Conservation (phyloP, 345 rosid species). For the Microcos paniculata region DNA sequence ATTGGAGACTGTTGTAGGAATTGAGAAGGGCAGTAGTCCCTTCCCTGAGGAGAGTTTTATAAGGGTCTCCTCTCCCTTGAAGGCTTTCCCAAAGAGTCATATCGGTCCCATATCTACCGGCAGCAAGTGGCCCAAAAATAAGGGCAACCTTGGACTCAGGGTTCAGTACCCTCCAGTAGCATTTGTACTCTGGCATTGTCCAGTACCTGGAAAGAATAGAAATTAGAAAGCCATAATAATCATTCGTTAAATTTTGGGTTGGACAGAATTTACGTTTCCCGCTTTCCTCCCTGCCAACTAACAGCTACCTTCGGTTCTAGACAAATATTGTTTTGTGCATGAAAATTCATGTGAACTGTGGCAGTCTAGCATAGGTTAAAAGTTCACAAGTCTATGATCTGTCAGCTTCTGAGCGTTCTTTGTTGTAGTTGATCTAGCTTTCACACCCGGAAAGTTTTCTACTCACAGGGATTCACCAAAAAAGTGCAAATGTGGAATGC, state of each 20-base stretch:
- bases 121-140: conserved; percentile 62
- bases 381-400: background rate
- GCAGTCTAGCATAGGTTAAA: background rate
- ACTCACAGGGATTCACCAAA: background rate
- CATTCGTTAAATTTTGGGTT: background rate
- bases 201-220: conserved; percentile 59
- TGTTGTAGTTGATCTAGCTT: background rate
- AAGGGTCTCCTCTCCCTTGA: conserved; percentile 70
- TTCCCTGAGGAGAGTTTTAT: conserved; percentile 77
- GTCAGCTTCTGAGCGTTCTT: background rate
- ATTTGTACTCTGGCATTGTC: conserved; percentile 66
- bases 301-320: background rate
- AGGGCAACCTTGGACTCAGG: conserved; percentile 67
- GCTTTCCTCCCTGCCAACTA: background rate
- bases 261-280: no score
- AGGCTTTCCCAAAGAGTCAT: conserved; percentile 63
- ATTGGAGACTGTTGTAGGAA: conserved; percentile 66
- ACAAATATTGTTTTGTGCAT: background rate
- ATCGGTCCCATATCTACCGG: conserved; percentile 54
- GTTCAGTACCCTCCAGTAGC: conserved; percentile 72
- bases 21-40: conserved; percentile 80
- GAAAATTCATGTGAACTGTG: background rate
- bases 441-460: background rate
- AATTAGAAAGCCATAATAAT: background rate
- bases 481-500: background rate